A percentile compares a stretch with the other conserved stretches of the same genome.
phyloP scores from a whole-genome alignment of 495 filamentous ascomycete genomes.

The Aspergillus conjunctus region DNA sequence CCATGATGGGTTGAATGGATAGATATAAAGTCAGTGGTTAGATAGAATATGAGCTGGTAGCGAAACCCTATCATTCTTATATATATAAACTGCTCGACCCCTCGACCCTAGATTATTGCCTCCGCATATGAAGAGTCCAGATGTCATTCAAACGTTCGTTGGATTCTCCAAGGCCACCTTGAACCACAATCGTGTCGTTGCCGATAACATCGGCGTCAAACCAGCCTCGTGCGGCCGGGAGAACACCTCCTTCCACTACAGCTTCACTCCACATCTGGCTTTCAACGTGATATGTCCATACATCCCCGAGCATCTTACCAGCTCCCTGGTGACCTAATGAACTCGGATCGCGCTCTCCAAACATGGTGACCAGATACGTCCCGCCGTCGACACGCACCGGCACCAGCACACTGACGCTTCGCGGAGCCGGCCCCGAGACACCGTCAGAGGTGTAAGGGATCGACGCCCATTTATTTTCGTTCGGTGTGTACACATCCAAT shows the following conservation, averaged over 20 bases:
- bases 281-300: constrained; percentile 72
- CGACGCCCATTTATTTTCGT: constrained; percentile 47
- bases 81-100: too few relatives aligned
- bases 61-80: too few relatives aligned
- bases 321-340: constrained; percentile 63
- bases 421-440: constrained; percentile 28
- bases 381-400: constrained; percentile 53
- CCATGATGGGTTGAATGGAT: too few relatives aligned
- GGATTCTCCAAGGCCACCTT: constrained; percentile 22
- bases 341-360: constrained; percentile 68
- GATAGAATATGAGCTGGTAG: too few relatives aligned
- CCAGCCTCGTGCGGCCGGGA: constrained; percentile 44
- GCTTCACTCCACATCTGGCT: constrained; percentile 55
- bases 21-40: too few relatives aligned
- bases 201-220: constrained; percentile 43
- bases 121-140: constrained; percentile 10
- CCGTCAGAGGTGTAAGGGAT: constrained; percentile 51
- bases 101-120: too few relatives aligned
- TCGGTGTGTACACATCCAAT: constrained; percentile 57
- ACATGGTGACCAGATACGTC: constrained; percentile 62
- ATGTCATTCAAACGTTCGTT: constrained; percentile 21
- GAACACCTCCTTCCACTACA: constrained; percentile 49
- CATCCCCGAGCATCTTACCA: constrained; percentile 68
- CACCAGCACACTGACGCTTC: constrained; percentile 52
- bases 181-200: constrained; percentile 8